Evolutionary conservation across 495 filamentous ascomycete genomes (phyloP), one percentile per base, ranked within the genome.

Genomic region (Hypoxylon crocopeplum): DNA sequence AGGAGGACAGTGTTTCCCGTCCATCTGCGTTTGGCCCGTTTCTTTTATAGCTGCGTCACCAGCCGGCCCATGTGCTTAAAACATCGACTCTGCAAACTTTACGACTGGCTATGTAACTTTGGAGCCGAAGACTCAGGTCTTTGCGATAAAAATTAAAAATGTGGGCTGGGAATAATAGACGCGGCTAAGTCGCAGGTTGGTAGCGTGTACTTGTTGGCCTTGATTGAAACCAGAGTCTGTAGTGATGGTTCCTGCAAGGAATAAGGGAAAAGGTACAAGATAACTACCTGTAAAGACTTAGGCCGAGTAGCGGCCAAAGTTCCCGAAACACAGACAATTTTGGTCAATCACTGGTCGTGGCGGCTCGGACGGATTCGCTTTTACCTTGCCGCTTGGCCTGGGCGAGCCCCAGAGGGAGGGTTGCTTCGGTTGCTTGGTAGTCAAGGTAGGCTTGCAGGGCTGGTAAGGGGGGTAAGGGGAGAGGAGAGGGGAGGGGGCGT

Each of bases 351-450:
- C 68, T 61, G 65, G 61, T 67, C 61, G 65, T 70, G 60, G 68
- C 68, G 68, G 68, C 68, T 70, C 68, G 68, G 68, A 70, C 68
- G 68, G 68, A 70, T 70, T 68, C 65, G 62, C 52, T 63, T 57
- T 58, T 64, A 53, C 67, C 62, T 66, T 67, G 63, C 67, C 63
- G 63, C 63, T 67, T 64, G 62, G 59, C 61, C 56, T 68, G 65
- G 60, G 44, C 48, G 61, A 61, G 61, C 66, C 64, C 67, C 67
- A 68, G 54, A 47, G 41, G n/a, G 53, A 59, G 48, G 40, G 56
- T 66, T 68, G 58, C 67, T 70, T 70, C 62, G 66, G 52, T 60
- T 62, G 52, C 51, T 47, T 25, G 29, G 46, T 30, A 24, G 56
- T 48, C 47, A 54, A 48, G 55, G 62, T 53, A 38, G 56, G 49